These are phyloP conservation scores for Solanum neorickii DNA, from an alignment of 257 asterid species.

Conservation along the genomic window DNA sequence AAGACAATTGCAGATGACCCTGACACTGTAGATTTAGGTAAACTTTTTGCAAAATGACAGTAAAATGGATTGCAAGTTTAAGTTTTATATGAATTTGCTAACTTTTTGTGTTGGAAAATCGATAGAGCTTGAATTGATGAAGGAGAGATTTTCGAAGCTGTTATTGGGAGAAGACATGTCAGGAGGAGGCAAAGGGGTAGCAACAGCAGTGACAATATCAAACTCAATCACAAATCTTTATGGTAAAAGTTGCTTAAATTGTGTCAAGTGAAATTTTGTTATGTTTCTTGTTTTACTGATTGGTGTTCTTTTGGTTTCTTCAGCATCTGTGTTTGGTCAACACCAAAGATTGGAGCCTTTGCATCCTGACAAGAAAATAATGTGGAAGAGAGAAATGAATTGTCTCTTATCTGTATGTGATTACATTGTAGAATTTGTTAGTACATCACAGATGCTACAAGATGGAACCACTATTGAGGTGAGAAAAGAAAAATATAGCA, in stretches of 20 bases:
- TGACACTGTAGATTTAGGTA: slow-evolving; percentile 45
- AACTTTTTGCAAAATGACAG: not conserved
- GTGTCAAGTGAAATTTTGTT: not conserved
- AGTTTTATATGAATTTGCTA: not conserved
- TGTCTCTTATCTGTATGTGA: slow-evolving; percentile 69
- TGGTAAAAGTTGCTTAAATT: slow-evolving; percentile 24
- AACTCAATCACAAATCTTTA: slow-evolving; percentile 84
- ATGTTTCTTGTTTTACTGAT: not conserved
- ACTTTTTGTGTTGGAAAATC: not conserved
- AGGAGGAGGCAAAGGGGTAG: slow-evolving; percentile 86
- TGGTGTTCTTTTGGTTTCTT: not conserved
- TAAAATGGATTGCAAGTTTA: too few species aligned
- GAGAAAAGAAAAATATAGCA: not conserved
- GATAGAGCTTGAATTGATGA: slow-evolving; percentile 82
- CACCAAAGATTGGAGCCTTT: slow-evolving; percentile 71
- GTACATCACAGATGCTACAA: slow-evolving; percentile 36
- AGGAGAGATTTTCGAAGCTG: slow-evolving; percentile 78
- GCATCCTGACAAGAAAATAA: slow-evolving; percentile 44
- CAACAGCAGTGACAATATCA: slow-evolving; percentile 72
- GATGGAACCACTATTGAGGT: slow-evolving; percentile 74
- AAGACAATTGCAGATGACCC: slow-evolving; percentile 35
- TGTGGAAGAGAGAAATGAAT: slow-evolving; percentile 91
- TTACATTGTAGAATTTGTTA: slow-evolving; percentile 57
- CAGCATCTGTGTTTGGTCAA: slow-evolving; percentile 84
- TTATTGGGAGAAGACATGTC: slow-evolving; percentile 91